Evolutionary conservation across 805 yeast genomes (phyloP), one percentile per base, ranked within the genome.

Genomic region (Candida vaughaniae): DNA sequence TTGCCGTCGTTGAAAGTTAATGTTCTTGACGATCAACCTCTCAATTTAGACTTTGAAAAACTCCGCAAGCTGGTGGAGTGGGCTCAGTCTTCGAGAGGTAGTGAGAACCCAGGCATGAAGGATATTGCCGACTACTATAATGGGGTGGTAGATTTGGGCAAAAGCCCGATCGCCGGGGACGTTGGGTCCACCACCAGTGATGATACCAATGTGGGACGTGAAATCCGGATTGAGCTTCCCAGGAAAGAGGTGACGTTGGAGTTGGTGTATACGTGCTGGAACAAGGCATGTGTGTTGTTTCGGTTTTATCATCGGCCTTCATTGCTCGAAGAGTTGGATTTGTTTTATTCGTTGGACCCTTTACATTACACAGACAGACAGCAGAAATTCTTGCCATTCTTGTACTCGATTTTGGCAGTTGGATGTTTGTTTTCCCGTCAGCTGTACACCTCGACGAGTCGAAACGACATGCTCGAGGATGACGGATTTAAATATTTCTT

Each of bases 221-320:
- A 81, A 49, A 71, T 84, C 46, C 78, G 72, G 43, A 72, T 82
- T 42, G 77, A 84, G 6, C 62, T 89, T 25, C 96, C 96, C 0
- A 77, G 90, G 1, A 80, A 84, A 51, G 81, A 78, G 22, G 73
- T 75, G 17, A 91, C 95, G 0, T 58, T 85, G 25, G 77, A 77
- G 46, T 68, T 88, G 43, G 80, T 89, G 16, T 77, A 78, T 42
- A 77, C 82, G 30, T 83, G 90, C 1, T 89, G 95, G 95, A 78
- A 80, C 43, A 79, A 82, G 48, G 95, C 95, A 0, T 87, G 95
- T 59, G 88, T 87, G 4, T 65, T 89, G 35, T 85, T 88, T 55
- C 69, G 95, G 38, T 88, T 89, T 56, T 85, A 86, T 55, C 95
- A 89, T 53, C 64, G 95, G 22, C 95, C 95, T 1, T 79, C 90